Percentiles rank a stretch among this genome's conserved stretches.
These are phyloP conservation scores for Cystofilobasidium ferigula DNA, from an alignment of 768 basidiomycete species.

Conservation along the genomic window DNA sequence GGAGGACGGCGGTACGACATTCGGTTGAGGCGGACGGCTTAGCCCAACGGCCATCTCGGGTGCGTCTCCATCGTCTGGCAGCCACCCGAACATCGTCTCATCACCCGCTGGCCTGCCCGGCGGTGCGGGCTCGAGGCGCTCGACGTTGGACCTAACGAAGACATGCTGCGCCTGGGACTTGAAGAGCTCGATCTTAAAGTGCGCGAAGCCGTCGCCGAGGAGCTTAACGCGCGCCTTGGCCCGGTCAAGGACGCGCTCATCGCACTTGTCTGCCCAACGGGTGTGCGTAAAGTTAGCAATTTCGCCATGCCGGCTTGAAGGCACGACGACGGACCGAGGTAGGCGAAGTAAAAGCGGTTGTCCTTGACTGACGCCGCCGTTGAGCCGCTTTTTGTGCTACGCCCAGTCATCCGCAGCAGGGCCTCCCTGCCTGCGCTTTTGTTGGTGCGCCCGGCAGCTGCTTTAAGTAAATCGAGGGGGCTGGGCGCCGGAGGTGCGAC, in stretches of 20 bases:
- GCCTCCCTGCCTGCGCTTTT: not conserved
- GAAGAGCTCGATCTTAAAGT: conserved; percentile 14
- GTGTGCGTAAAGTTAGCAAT: too few species aligned
- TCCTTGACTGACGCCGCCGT: too few species aligned
- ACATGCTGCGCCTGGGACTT: not conserved
- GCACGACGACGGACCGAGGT: not conserved
- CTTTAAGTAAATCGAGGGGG: not conserved
- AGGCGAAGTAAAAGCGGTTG: too few species aligned
- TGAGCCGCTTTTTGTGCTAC: too few species aligned
- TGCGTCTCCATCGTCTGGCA: not conserved
- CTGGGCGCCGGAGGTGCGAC: not conserved
- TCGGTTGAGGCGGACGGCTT: not conserved
- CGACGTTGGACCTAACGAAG: conserved; percentile 9
- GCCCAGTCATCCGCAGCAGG: not conserved
- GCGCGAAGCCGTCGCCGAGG: not conserved
- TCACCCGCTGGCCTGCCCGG: not conserved
- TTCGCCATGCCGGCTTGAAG: too few species aligned
- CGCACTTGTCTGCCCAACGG: conserved; percentile 5
- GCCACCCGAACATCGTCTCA: conserved; percentile 17
- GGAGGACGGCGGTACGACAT: too few species aligned
- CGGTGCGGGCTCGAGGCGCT: conserved; percentile 6
- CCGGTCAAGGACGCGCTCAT: not conserved
- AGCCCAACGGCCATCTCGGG: not conserved
- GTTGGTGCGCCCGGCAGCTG: not conserved
- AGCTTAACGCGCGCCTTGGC: conserved; percentile 1